Evolutionary conservation across 2,329 filamentous ascomycete species (phyloP).

Genomic region (Clarireedia homoeocarpa): DNA sequence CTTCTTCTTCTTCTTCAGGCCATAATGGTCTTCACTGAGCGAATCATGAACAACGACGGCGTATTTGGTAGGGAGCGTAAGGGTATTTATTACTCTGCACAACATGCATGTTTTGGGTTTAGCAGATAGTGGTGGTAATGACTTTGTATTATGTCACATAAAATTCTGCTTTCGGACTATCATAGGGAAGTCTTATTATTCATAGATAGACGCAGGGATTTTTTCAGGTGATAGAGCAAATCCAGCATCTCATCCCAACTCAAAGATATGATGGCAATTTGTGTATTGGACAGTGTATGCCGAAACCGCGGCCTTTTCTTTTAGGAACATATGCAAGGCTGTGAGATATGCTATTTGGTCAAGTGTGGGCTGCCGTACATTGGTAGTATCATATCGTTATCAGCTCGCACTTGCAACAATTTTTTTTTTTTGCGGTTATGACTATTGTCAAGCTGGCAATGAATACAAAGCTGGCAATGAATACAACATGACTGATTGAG

Average conservation of each 20-base stretch:
- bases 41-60: conserved; percentile 26
- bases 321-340: too few relatives aligned
- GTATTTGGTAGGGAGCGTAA: conserved; percentile 19
- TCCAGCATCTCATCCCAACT: not conserved
- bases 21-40: conserved; percentile 24
- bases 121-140: conserved; percentile 11
- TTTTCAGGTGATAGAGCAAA: not conserved
- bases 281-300: not conserved
- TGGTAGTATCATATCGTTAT: too few relatives aligned
- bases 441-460: too few relatives aligned
- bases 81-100: conserved; percentile 17
- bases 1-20: conserved; percentile 11
- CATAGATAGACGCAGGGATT: conserved; percentile 6
- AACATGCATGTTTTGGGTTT: conserved; percentile 9
- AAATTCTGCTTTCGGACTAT: conserved; percentile 7
- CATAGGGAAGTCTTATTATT: conserved; percentile 7
- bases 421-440: too few relatives aligned
- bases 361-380: too few relatives aligned
- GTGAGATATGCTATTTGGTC: too few relatives aligned
- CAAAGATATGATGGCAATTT: not conserved
- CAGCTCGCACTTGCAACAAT: too few relatives aligned
- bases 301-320: too few relatives aligned
- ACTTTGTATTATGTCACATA: conserved; percentile 11
- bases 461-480: too few relatives aligned
- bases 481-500: too few relatives aligned